Conservation (phyloP, 768 basidiomycete genomes). For the Psilocybe tampanensis region DNA sequence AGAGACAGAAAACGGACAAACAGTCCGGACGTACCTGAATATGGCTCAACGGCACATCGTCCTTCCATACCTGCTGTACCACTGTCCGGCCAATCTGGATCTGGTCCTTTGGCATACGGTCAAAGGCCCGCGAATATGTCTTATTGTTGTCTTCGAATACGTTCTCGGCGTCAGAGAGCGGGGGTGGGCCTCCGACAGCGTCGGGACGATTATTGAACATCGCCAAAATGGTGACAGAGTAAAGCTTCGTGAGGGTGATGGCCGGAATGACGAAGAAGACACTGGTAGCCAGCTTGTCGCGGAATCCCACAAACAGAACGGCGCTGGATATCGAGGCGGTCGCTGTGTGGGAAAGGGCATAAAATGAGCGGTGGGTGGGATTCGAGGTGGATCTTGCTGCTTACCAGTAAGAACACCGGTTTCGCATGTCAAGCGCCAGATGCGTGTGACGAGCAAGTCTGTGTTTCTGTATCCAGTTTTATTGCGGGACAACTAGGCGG, state of each 20-base stretch:
- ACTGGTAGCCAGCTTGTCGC: slow-evolving; percentile 24
- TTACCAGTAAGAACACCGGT: slow-evolving; percentile 35
- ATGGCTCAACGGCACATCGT: slow-evolving; percentile 21
- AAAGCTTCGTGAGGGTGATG: slow-evolving; percentile 36
- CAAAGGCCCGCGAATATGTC: slow-evolving; percentile 15
- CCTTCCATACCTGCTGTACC: slow-evolving; percentile 27
- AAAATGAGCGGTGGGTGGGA: neutral
- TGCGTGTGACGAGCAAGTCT: slow-evolving; percentile 25
- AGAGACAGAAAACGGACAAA: neutral
- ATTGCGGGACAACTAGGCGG: slow-evolving; percentile 20
- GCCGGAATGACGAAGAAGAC: slow-evolving; percentile 34
- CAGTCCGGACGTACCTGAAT: slow-evolving; percentile 3
- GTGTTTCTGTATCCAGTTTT: slow-evolving; percentile 28
- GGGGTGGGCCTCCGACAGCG: slow-evolving; percentile 25
- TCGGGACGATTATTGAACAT: slow-evolving; percentile 34
- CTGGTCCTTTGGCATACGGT: slow-evolving; percentile 18
- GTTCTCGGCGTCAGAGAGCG: slow-evolving; percentile 21
- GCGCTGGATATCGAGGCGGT: slow-evolving; percentile 30
- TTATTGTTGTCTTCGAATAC: slow-evolving; percentile 19
- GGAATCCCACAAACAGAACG: slow-evolving; percentile 29
- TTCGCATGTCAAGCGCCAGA: slow-evolving; percentile 38
- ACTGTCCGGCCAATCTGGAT: slow-evolving; percentile 27
- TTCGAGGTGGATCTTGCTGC: neutral
- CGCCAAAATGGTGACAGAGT: slow-evolving; percentile 34
- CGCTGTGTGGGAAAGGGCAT: slow-evolving; percentile 19